Base-by-base conservation (phyloP, 441 rosid species). In the Euphorbia corollata region DNA sequence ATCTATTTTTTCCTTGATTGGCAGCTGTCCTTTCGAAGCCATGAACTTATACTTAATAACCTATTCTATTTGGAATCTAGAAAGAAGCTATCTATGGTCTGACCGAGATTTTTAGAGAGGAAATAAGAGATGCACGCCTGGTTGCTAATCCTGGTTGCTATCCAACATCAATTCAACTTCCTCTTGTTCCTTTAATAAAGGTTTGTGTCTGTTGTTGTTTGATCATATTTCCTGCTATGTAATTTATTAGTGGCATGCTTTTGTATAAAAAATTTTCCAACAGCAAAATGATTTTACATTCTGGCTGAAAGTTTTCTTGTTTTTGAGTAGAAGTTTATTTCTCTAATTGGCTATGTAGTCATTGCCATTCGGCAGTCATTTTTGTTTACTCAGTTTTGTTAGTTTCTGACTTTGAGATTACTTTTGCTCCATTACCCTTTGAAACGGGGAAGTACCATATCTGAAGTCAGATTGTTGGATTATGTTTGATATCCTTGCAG, bases 111-210 rank as follows among this genome's bases (percentile, higher is more conserved):
- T 77, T 55, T 41, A 81, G 99, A 74, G 88, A 88, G 19, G 87
- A 86, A 73, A 79, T 94, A n/a, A 80, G 66, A 81, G 67, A 63
- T 58, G 97, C 97, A 7, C 85, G 79, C 20, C 78, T 94, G 41
- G 98, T 94, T 45, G 99, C 97, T 80, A 94, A 94, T 70, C 99
- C 98, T 61, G 99, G 98, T 68, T 91, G 98, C 74, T 94, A 94
- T 76, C 99, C 99, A 7, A 94, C 97, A 48, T 82, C 97, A 5
- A 82, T 89, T 77, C 99, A 94, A 76, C 93, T 93, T 76, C 97
- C 97, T 50, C 91, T 93, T 69, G 80, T 91, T 77, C 97, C 97
- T 69, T 74, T 93, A 68, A 72, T 90, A 64, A 84, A 91, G 97
- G 99, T 93, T 59, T 48, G 59, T 41, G 24, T 36, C 20, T 43